A percentile compares a stretch with the other conserved stretches of the same genome.
These are phyloP conservation scores for Mrakia frigida DNA, from an alignment of 768 basidiomycete genomes.

Conservation along the genomic window DNA sequence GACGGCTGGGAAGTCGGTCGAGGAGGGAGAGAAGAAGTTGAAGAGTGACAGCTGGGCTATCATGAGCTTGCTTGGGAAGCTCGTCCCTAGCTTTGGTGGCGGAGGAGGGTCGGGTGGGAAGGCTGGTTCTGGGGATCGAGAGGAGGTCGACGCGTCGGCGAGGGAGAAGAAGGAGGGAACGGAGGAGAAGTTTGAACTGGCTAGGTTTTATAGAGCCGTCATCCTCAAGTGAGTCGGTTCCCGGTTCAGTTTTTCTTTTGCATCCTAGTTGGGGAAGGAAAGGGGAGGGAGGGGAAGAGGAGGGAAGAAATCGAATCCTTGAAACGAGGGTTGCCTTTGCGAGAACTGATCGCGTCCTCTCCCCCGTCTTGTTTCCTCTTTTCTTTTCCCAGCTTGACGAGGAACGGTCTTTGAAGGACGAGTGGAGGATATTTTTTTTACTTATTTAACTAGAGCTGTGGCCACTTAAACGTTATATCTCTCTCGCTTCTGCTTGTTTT, in stretches of 20 bases:
- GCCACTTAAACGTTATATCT: too few species aligned
- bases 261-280: too few species aligned
- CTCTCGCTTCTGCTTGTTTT: too few species aligned
- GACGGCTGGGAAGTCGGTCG: not conserved
- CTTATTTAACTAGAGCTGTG: too few species aligned
- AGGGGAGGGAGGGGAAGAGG: not conserved
- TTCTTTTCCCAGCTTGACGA: not conserved
- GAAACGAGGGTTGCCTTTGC: not conserved
- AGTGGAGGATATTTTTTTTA: too few species aligned
- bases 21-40: conserved; percentile 1
- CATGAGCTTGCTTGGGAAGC: conserved; percentile 7
- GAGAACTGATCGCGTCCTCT: not conserved
- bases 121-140: not conserved
- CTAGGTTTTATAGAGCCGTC: conserved; percentile 29
- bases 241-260: not conserved
- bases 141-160: conserved; percentile 10
- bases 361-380: not conserved
- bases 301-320: not conserved
- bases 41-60: conserved; percentile 5
- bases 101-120: not conserved
- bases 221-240: conserved; percentile 26
- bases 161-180: conserved; percentile 27
- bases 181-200: conserved; percentile 31
- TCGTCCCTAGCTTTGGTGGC: not conserved
- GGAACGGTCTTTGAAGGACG: not conserved